These are phyloP conservation scores for Thielaviopsis punctulata DNA, from an alignment of 2,329 filamentous ascomycete species.

Conservation along the genomic window DNA sequence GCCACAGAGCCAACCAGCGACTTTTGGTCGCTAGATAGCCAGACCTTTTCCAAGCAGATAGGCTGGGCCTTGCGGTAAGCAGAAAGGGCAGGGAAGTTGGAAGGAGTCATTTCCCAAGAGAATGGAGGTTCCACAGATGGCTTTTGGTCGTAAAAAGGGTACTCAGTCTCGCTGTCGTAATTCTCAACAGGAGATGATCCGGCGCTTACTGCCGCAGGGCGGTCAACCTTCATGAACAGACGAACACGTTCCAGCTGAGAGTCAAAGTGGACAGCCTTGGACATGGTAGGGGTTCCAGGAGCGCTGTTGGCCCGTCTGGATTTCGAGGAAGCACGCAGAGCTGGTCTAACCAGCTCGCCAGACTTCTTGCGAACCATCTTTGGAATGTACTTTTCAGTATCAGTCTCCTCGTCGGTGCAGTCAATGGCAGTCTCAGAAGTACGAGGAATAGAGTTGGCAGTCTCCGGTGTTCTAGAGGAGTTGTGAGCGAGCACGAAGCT, in stretches of 20 bases:
- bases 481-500: slow-evolving; percentile 22
- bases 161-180: slow-evolving; percentile 76
- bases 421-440: slow-evolving; percentile 32
- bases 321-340: slow-evolving; percentile 50
- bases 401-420: slow-evolving; percentile 46
- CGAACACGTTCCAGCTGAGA: slow-evolving; percentile 89
- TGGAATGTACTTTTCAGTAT: slow-evolving; percentile 51
- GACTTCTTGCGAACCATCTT: slow-evolving; percentile 96
- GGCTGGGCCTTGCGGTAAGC: slow-evolving; percentile 39
- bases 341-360: slow-evolving; percentile 85
- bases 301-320: slow-evolving; percentile 84
- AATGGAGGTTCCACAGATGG: slow-evolving; percentile 29
- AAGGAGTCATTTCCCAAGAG: slow-evolving; percentile 75
- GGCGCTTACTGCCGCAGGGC: slow-evolving; percentile 88
- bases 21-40: slow-evolving; percentile 76
- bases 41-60: slow-evolving; percentile 71
- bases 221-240: slow-evolving; percentile 86
- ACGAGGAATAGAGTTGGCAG: slow-evolving; percentile 23
- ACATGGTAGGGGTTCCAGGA: slow-evolving; percentile 90
- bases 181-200: slow-evolving; percentile 79
- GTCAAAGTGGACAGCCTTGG: slow-evolving; percentile 97
- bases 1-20: slow-evolving; percentile 67
- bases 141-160: slow-evolving; percentile 45
- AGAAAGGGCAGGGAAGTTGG: slow-evolving; percentile 58
- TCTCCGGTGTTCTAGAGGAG: slow-evolving; percentile 39